These are phyloP conservation scores for Parmales sp. DNA, from an alignment of 108 stramenopile species.

Conservation along the genomic window DNA sequence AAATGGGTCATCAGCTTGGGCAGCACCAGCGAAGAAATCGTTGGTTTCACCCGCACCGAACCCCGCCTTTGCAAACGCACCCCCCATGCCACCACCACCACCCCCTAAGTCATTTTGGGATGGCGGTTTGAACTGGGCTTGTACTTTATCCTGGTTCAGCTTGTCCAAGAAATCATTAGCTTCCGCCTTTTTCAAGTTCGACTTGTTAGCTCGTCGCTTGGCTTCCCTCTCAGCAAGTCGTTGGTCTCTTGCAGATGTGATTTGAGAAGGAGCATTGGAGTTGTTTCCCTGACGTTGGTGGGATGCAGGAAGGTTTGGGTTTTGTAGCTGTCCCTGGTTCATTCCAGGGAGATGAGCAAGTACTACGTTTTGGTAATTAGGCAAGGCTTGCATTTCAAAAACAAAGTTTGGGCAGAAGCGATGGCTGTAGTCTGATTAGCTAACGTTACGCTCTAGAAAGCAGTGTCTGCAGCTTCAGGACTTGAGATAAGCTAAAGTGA, in stretches of 20 bases:
- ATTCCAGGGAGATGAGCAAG: no score
- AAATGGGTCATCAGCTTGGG: no score
- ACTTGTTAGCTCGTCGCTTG: background rate
- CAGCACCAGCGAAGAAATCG: background rate
- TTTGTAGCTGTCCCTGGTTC: no score
- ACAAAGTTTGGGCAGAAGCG: no score
- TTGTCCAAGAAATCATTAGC: background rate
- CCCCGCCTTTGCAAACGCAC: background rate
- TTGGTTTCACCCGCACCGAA: background rate
- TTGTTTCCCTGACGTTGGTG: background rate
- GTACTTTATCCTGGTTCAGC: background rate
- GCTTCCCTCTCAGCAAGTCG: conserved; percentile 7
- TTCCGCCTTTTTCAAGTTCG: background rate
- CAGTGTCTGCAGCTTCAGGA: no score
- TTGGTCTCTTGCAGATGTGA: background rate
- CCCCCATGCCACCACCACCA: background rate
- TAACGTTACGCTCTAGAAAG: no score
- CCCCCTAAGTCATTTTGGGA: background rate
- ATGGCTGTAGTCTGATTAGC: no score
- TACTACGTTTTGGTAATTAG: background rate
- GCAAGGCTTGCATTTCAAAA: background rate
- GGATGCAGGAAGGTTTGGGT: background rate
- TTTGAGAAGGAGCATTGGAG: background rate
- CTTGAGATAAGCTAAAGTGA: no score
- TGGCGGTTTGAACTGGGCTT: background rate